phyloP scores from a whole-genome alignment of 768 basidiomycete species.

The Leccinum truebloodii region DNA sequence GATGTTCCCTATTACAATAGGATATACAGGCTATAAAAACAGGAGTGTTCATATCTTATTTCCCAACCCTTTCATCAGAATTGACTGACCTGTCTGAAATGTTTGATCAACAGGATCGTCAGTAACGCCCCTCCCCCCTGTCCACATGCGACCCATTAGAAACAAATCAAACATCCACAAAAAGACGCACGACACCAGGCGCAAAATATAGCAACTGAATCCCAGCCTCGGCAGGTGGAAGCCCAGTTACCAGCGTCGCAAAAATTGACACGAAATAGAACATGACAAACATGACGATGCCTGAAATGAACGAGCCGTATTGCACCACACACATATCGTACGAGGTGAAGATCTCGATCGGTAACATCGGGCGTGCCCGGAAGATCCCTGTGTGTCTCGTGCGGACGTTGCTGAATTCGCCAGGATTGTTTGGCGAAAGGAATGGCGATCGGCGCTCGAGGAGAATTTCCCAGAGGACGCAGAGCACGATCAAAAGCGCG shows the following conservation, averaged over 20 bases:
- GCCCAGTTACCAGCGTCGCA: conserved; percentile 46
- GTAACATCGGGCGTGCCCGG: conserved; percentile 45
- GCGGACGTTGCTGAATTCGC: background rate
- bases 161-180: background rate
- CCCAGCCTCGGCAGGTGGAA: conserved; percentile 42
- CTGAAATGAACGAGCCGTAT: conserved; percentile 41
- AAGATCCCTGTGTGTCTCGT: conserved; percentile 19
- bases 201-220: conserved; percentile 53
- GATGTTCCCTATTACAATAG: conserved; percentile 41
- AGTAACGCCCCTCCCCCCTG: conserved; percentile 42
- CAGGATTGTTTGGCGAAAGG: background rate
- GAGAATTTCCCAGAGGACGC: conserved; percentile 45
- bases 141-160: background rate
- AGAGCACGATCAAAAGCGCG: conserved; percentile 39
- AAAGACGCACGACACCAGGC: conserved; percentile 44
- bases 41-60: background rate
- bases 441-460: conserved; percentile 31
- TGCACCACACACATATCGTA: conserved; percentile 42
- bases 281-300: conserved; percentile 52
- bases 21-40: conserved; percentile 38
- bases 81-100: conserved; percentile 37
- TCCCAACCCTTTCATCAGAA: background rate
- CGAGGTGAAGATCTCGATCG: conserved; percentile 44
- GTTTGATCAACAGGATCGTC: conserved; percentile 37
- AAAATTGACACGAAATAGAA: conserved; percentile 59